Conservation (phyloP, 192 early-diverging fungal species). For the Neocallimastix lanati region DNA sequence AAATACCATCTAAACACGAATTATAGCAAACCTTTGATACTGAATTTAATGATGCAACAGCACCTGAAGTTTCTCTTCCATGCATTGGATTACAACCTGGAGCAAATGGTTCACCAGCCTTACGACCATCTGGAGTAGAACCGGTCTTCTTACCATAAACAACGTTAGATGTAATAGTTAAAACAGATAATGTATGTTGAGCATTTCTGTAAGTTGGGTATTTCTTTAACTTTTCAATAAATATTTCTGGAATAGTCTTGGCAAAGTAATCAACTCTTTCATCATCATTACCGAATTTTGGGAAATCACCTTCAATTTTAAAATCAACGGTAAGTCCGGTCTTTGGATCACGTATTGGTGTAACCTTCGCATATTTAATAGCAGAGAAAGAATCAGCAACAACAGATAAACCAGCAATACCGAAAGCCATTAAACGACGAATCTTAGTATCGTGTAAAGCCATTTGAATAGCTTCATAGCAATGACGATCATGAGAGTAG, state of each 20-base stretch:
- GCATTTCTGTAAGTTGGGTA: conserved; percentile 9
- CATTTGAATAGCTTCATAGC: conserved; percentile 10
- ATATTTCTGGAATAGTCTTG: conserved; percentile 2
- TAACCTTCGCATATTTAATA: conserved; percentile 8
- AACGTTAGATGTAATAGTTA: conserved; percentile 9
- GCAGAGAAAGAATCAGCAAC: conserved; percentile 8
- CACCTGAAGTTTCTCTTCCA: conserved; percentile 6
- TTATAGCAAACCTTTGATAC: conserved; percentile 6
- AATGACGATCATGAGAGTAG: conserved; percentile 9
- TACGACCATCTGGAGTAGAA: conserved; percentile 8
- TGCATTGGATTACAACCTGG: conserved; percentile 9
- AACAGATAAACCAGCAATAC: conserved; percentile 9
- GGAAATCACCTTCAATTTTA: conserved; percentile 9
- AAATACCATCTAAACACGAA: conserved; percentile 7
- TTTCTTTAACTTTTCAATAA: conserved; percentile 5
- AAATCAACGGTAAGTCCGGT: conserved; percentile 10
- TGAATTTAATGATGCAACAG: conserved; percentile 6
- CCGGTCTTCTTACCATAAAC: conserved; percentile 8
- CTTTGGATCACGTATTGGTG: conserved; percentile 8
- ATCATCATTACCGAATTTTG: conserved; percentile 9
- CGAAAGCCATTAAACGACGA: conserved; percentile 9
- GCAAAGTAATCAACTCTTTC: conserved; percentile 7
- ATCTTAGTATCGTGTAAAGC: conserved; percentile 9
- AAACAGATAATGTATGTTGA: conserved; percentile 6
- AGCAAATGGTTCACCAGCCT: conserved; percentile 6